Conservation (phyloP, 345 rosid species). For the Pelargonium nanum region DNA sequence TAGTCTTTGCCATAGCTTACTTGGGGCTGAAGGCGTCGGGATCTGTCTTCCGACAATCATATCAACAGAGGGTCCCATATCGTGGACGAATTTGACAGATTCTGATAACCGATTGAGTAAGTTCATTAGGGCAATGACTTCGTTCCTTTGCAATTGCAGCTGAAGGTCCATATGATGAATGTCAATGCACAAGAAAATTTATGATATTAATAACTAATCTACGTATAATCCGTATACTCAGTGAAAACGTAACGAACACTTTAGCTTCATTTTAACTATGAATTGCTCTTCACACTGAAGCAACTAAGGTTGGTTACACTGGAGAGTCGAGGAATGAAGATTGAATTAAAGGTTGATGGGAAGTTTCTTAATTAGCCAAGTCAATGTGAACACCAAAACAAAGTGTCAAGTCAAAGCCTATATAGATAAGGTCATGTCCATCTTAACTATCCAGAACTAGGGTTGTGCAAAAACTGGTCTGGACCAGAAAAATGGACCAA, state of each 20-base stretch:
- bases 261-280: too few species aligned
- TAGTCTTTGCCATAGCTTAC: constrained; percentile 28
- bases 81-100: constrained; percentile 50
- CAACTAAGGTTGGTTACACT: not conserved
- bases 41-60: constrained; percentile 17
- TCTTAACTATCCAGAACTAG: too few species aligned
- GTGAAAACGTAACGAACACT: too few species aligned
- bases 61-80: constrained; percentile 44
- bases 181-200: not conserved
- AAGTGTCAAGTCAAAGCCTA: not conserved
- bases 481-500: too few species aligned
- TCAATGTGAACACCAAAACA: not conserved
- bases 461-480: too few species aligned
- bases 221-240: too few species aligned
- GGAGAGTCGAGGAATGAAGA: not conserved
- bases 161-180: constrained; percentile 15
- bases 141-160: constrained; percentile 65
- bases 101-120: constrained; percentile 61
- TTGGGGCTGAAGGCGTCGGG: constrained; percentile 6
- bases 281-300: too few species aligned
- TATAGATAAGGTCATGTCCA: too few species aligned
- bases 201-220: not conserved
- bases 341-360: too few species aligned
- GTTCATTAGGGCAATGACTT: constrained; percentile 72
- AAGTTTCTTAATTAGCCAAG: too few species aligned